Base-by-base conservation (phyloP, 768 basidiomycete species). In the Polyporus arcularius region DNA sequence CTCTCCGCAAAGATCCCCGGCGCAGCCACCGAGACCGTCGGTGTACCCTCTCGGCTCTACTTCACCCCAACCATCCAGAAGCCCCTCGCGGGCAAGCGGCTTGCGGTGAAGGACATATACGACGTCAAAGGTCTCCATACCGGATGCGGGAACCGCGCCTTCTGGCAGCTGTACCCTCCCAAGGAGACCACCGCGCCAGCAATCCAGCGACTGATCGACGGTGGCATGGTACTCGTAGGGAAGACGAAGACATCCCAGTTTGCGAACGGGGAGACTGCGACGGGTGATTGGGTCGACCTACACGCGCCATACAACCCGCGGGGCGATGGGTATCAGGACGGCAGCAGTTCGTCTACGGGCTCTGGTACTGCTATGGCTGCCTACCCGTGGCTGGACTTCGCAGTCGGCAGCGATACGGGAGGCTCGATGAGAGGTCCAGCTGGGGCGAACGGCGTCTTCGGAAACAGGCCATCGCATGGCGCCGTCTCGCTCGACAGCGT, bases 201-300 rank as follows among this genome's bases (percentile, higher is more conserved):
- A 0, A 68, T 86, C 16, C 75, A 79, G 63, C 75, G 72, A 15
- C 76, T 86, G 4, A 65, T 82, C 32, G 74, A 76, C 51, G 75
- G 78, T 41, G 85, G 85, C 26, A 80, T 81, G 16, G 70, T 79
- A 11, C 71, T 84, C 62, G 76, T 86, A 2, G 84, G 83, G 39
- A 86, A 85, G 67, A 79, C 79, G 8, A 82, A 81, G 58, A 80
- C 80, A 9, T 79, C 80, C 0, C 81, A 81, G 63, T 82, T 82
- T 62, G 81, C 80, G n/a, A 80, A 81, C 63, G 80, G 80, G 3
- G 76, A 72, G 64, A 63, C 62, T 15, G 72, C 72, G 3, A 73
- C 72, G 26, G 70, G 63, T 39, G 72, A 73, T 62, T 73, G 72
- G 72, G 70, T 73, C 35, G 72, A 73, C 62, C 62, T 70, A 12